Evolutionary conservation across 768 basidiomycete species (phyloP).

Genomic region (Cystobasidium onofrii): DNA sequence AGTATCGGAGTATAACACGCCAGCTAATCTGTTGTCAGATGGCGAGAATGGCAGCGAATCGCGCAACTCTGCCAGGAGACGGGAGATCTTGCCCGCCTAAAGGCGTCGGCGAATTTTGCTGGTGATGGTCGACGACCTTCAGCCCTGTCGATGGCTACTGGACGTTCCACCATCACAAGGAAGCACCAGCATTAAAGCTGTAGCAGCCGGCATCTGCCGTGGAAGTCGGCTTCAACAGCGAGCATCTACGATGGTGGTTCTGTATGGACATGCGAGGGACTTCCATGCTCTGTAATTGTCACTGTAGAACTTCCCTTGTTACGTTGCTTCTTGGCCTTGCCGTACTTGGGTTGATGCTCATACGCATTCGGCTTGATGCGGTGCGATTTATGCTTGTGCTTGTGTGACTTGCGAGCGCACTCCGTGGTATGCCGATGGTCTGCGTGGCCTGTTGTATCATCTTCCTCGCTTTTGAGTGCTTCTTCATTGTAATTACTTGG

Average conservation of each 20-base stretch:
- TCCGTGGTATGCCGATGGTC: background rate
- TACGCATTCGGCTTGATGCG: slow-evolving; percentile 15
- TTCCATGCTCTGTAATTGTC: background rate
- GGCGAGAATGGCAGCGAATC: no score
- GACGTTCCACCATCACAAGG: no score
- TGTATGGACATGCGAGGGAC: background rate
- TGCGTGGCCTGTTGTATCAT: background rate
- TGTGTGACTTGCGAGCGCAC: background rate
- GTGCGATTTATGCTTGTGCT: background rate
- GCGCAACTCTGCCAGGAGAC: no score
- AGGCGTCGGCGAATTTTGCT: no score
- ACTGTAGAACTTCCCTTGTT: background rate
- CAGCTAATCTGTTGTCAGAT: no score
- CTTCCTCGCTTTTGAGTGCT: background rate
- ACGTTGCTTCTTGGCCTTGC: slow-evolving; percentile 11
- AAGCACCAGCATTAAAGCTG: no score
- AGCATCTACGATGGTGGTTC: background rate
- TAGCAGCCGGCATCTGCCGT: no score
- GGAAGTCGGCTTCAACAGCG: no score
- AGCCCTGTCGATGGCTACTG: no score
- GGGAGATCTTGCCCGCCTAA: no score
- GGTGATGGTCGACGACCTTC: no score
- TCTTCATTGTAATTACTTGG: background rate
- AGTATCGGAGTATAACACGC: no score
- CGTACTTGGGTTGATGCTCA: slow-evolving; percentile 24